Conservation (phyloP, 805 yeast species). For the Babjeviella inositovora region DNA sequence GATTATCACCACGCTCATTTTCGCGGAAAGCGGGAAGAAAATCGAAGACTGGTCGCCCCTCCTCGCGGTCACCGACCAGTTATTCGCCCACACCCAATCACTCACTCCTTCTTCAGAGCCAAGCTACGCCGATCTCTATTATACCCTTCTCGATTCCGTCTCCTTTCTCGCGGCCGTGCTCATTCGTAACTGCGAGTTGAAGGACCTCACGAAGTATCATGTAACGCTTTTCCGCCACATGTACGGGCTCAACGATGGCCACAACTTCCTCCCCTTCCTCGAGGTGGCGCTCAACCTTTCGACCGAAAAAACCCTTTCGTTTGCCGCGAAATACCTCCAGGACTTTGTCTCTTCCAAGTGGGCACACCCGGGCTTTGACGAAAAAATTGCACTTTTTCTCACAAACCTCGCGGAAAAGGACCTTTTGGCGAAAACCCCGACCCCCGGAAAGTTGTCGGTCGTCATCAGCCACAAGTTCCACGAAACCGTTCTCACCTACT, state of each 20-base stretch:
- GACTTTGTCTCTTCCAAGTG: constrained; percentile 26
- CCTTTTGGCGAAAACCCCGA: constrained; percentile 3
- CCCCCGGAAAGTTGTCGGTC: constrained; percentile 3
- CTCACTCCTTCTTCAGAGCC: not conserved
- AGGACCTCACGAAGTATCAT: constrained; percentile 28
- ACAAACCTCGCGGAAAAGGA: constrained; percentile 13
- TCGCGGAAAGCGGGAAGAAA: constrained; percentile 60
- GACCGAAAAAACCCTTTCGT: constrained; percentile 24
- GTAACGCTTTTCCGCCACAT: constrained; percentile 22
- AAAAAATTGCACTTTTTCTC: constrained; percentile 24
- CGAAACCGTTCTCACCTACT: constrained; percentile 3
- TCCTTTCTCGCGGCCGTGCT: constrained; percentile 30
- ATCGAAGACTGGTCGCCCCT: constrained; percentile 33
- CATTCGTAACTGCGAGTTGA: constrained; percentile 37
- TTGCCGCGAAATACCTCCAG: constrained; percentile 28
- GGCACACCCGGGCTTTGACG: constrained; percentile 12
- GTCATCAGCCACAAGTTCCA: constrained; percentile 14
- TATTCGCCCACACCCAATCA: not conserved
- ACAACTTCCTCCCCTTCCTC: constrained; percentile 25
- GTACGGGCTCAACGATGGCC: constrained; percentile 13
- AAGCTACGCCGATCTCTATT: constrained; percentile 1
- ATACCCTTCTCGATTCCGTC: constrained; percentile 13
- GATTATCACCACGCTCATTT: constrained; percentile 29
- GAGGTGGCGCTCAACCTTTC: constrained; percentile 24
- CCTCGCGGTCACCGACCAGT: too few relatives aligned